These are phyloP conservation scores for Xylariaceae sp. DNA, from an alignment of 2,329 filamentous ascomycete genomes.

Conservation along the genomic window DNA sequence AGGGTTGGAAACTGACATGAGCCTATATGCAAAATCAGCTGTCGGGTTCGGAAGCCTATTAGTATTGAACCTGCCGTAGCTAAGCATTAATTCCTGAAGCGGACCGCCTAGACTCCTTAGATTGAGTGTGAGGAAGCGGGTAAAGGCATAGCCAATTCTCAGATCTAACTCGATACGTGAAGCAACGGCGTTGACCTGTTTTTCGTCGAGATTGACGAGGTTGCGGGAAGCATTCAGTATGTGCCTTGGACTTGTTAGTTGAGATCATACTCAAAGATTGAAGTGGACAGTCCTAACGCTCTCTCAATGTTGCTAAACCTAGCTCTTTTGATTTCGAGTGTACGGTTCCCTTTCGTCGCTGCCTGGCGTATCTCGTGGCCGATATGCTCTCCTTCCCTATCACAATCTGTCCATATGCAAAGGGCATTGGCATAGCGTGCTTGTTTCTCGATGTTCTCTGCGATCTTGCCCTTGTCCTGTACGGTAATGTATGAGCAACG, in stretches of 20 bases:
- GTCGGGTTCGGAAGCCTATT: slow-evolving; percentile 12
- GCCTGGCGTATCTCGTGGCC: slow-evolving; percentile 84
- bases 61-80: slow-evolving; percentile 61
- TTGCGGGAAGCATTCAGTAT: slow-evolving; percentile 77
- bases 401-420: slow-evolving; percentile 98
- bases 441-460: slow-evolving; percentile 78
- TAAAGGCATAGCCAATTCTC: slow-evolving; percentile 88
- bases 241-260: slow-evolving; percentile 53
- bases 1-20: slow-evolving; percentile 97
- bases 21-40: slow-evolving; percentile 40
- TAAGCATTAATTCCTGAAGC: slow-evolving; percentile 64
- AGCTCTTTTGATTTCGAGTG: slow-evolving; percentile 77
- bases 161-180: slow-evolving; percentile 90
- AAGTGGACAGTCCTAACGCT: slow-evolving; percentile 53
- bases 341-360: slow-evolving; percentile 68
- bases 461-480: slow-evolving; percentile 75
- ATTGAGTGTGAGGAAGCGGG: slow-evolving; percentile 76
- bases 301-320: slow-evolving; percentile 94
- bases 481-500: slow-evolving; percentile 3
- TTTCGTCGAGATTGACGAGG: slow-evolving; percentile 75
- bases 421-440: slow-evolving; percentile 69
- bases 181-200: slow-evolving; percentile 80
- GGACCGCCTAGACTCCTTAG: slow-evolving; percentile 69
- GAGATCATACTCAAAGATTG: neutral
- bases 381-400: slow-evolving; percentile 95